These are phyloP conservation scores for Chlorella ohadii DNA, from an alignment of 139 green algal species.

Conservation along the genomic window DNA sequence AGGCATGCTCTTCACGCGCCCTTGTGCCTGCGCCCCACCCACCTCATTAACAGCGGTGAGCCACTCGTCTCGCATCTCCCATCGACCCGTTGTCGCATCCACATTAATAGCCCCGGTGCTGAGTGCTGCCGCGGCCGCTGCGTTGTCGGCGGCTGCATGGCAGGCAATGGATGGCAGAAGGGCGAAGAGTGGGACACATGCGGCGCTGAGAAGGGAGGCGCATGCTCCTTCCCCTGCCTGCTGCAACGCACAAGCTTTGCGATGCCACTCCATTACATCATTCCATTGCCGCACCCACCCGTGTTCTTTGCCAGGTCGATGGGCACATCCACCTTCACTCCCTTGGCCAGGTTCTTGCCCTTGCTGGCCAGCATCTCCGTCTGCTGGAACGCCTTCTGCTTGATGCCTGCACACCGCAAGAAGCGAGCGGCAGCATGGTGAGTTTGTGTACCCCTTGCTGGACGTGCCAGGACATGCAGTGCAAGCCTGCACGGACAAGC, in stretches of 20 bases:
- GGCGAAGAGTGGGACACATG: not conserved
- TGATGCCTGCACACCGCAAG: slow-evolving; percentile 33
- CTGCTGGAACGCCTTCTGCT: slow-evolving; percentile 25
- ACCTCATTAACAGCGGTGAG: slow-evolving; percentile 9
- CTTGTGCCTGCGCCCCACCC: no score
- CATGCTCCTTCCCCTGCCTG: no score
- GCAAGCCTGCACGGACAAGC: not conserved
- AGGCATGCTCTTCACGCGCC: no score
- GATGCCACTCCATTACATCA: no score
- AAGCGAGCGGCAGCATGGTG: no score
- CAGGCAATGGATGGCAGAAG: not conserved
- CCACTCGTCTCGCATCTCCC: slow-evolving; percentile 42
- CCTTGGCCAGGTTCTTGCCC: not conserved
- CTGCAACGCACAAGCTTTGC: no score
- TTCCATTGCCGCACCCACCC: no score
- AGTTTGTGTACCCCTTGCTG: no score
- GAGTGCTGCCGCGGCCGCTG: not conserved
- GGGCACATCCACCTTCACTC: not conserved
- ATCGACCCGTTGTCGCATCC: slow-evolving; percentile 5
- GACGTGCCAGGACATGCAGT: no score
- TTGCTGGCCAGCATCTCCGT: not conserved
- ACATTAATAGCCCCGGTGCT: not conserved
- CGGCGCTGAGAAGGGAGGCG: no score
- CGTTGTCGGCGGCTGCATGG: slow-evolving; percentile 6
- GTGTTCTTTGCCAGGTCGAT: not conserved